Evolutionary conservation across 495 filamentous ascomycete genomes (phyloP), one percentile per base, ranked within the genome.

Genomic region (Tuber calosporum): DNA sequence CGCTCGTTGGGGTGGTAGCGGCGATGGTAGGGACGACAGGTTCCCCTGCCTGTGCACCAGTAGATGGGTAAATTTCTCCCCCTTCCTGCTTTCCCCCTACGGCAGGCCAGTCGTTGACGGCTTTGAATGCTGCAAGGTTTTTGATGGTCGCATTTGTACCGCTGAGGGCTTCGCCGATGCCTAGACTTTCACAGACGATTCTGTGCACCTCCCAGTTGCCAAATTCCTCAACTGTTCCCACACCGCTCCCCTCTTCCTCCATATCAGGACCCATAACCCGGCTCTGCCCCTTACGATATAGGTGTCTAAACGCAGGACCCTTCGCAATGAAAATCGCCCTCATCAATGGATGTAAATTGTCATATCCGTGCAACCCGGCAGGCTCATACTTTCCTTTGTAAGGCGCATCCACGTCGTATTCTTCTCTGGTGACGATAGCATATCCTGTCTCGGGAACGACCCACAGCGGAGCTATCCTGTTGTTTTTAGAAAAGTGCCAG

Each of bases 131-230:
- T 17, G 92, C 92, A 0, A 97, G 86, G 30, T 91, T 89, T 30
- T 38, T 67, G 37, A 97, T 81, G 0, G 93, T 97, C n/a, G 94
- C 93, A 80, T 97, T 97, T 80, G 94, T 95, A 0, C 91, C 86
- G 38, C 84, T 85, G 0, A 90, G 89, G 3, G 39, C 69, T 43
- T 73, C 74, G 9, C 81, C 76, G 69, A 97, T 84, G 8, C 89
- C 89, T 42, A 97, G 81, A 1, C 90, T 91, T 78, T 96, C 92
- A 79, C 93, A 98, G 42, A 99, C 82, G 69, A 98, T 91, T 77
- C 97, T 96, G 81, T 98, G 98, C 1, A 99, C 92, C 77, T 99
- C 93, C 72, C 86, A 92, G 74, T 99, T 99, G 87, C 95, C 90
- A 93, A 79, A 78, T 62, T 34, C 69, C 70, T 75, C 69, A 45